Evolutionary conservation across 1,284 basidiomycete genomes (phyloP).

Genomic region (Malassezia japonica): DNA sequence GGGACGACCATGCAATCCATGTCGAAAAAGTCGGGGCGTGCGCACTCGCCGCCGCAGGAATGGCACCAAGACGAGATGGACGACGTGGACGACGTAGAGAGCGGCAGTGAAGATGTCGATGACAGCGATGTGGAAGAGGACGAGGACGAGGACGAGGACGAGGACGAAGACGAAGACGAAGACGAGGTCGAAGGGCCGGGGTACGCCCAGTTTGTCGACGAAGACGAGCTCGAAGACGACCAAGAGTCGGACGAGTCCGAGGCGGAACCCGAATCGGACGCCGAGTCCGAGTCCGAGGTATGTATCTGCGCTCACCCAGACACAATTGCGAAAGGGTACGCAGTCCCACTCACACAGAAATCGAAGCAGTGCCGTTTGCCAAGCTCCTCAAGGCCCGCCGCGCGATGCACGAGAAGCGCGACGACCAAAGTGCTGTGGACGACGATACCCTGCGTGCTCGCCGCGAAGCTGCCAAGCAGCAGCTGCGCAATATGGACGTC

Average conservation of each 20-base stretch:
- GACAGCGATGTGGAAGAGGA: slow-evolving; percentile 3
- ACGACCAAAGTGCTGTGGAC: slow-evolving; percentile 20
- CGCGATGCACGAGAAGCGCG: slow-evolving; percentile 5
- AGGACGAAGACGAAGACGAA: slow-evolving; percentile 5
- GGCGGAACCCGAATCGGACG: neutral
- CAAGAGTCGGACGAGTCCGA: slow-evolving; percentile 21
- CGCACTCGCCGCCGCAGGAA: neutral
- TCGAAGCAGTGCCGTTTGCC: slow-evolving; percentile 7
- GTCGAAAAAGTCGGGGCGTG: neutral
- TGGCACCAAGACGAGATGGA: neutral
- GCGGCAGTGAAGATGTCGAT: slow-evolving; percentile 3
- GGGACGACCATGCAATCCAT: neutral
- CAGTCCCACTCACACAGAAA: slow-evolving; percentile 16
- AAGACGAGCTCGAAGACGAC: slow-evolving; percentile 51
- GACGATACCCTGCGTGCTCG: slow-evolving; percentile 21
- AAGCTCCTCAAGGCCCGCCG: slow-evolving; percentile 17
- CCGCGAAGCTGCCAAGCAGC: slow-evolving; percentile 17
- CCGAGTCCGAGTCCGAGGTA: slow-evolving; percentile 6
- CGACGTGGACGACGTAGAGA: slow-evolving; percentile 14
- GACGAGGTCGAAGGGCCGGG: slow-evolving; percentile 3
- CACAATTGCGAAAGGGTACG: neutral
- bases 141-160: neutral
- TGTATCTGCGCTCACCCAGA: neutral
- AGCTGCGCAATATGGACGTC: slow-evolving; percentile 14
- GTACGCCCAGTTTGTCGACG: slow-evolving; percentile 31